These are phyloP conservation scores for Sideroxylon spinosum DNA, from an alignment of 179 eudicot genomes.

Conservation along the genomic window DNA sequence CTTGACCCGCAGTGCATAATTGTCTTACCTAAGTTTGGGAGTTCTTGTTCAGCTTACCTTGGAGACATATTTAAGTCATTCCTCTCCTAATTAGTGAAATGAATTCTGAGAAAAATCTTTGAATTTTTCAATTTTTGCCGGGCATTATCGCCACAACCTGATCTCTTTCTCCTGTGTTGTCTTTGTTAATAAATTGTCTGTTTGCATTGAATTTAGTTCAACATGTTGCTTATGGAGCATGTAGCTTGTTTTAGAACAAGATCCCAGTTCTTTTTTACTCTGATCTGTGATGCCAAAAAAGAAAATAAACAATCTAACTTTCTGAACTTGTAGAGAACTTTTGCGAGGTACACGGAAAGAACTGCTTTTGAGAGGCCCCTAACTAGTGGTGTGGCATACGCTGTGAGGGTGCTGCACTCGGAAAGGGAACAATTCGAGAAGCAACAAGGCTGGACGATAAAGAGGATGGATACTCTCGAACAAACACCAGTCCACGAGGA, in stretches of 20 bases:
- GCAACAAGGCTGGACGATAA: constrained; percentile 78
- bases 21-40: neutral
- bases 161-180: neutral
- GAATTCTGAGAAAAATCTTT: too few species aligned
- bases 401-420: constrained; percentile 75
- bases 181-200: neutral
- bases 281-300: neutral
- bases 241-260: constrained; percentile 2
- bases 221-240: neutral
- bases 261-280: neutral
- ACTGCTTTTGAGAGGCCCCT: constrained; percentile 90
- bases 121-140: neutral
- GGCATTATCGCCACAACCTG: neutral
- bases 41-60: neutral
- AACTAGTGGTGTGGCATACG: constrained; percentile 94
- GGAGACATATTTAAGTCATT: neutral
- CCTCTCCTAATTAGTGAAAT: neutral
- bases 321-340: constrained; percentile 53
- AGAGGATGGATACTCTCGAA: constrained; percentile 64
- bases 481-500: constrained; percentile 59
- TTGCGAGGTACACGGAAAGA: constrained; percentile 71
- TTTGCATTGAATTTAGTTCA: neutral
- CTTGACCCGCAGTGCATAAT: neutral
- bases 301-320: constrained; percentile 13
- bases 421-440: constrained; percentile 83